Evolutionary conservation across 441 rosid genomes (phyloP), one percentile per base, ranked within the genome.

Genomic region (Manihot esculenta): DNA sequence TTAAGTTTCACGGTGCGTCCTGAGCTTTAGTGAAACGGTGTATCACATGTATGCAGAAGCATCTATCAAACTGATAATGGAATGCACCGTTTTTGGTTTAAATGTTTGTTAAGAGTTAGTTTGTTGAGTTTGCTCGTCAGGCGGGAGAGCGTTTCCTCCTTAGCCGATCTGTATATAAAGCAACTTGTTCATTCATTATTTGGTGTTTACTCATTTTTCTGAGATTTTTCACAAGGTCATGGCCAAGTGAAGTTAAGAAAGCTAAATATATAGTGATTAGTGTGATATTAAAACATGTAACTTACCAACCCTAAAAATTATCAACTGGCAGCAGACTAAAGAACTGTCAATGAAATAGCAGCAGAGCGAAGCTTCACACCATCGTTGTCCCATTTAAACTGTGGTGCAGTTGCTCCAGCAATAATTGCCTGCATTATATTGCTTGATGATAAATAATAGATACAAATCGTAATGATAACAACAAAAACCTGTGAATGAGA

Each of bases 341-440:
- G 66, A 81, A 88, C 75, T 15, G 87, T 74, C 74, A 94, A 76
- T 38, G 99, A 92, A 78, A 90, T 77, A 58, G 95, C 95, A 45
- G 97, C 97, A 68, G 99, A 94, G 20, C 95, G 88, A 77, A 94
- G 91, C 86, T 77, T 88, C 66, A 90, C 81, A 1, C 93, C 97
- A 72, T 89, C 96, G 26, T 80, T 89, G 51, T 88, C 86, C 97
- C 97, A 92, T 77, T 83, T 85, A 54, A 90, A 87, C 77, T 82
- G 82, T 2, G 95, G 93, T 6, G 97, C 99, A 42, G 92, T 87
- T 76, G 97, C 97, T 83, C 97, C 97, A 64, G 90, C 93, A 27
- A 94, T 86, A 71, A 79, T 83, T 75, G 86, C 90, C 97, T 89
- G 78, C 74, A 63, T 33, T 41, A 47, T 55, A 61, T 18, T 14